Evolutionary conservation across 495 filamentous ascomycete genomes (phyloP), one percentile per base, ranked within the genome.

Genomic region (Aspergillus campestris): DNA sequence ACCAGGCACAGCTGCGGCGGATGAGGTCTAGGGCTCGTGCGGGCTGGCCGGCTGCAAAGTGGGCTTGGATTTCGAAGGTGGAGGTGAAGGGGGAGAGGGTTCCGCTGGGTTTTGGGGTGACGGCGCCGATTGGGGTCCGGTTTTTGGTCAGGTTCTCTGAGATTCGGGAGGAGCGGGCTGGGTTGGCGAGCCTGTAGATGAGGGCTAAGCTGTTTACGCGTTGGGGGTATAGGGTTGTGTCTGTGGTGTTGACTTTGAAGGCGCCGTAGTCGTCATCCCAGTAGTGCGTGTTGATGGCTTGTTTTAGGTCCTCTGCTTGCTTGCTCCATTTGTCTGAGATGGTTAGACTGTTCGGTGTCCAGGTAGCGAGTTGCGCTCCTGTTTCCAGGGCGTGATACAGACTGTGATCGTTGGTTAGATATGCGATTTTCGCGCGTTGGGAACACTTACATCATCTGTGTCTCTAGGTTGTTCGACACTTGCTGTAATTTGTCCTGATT

Each of bases 51-150:
- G 72, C 75, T 5, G 65, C 60, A 31, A 70, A 66, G 50, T 83
- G 80, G 7, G 71, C 76, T 54, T 80, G 73, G 13, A 83, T 64
- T 50, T 84, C 79, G 43, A 82, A 79, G 8, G 73, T 72, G 7
- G 72, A 74, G 29, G 77, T 74, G 59, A 84, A 82, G 1, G 80
- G 78, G 5, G 70, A 77, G 37, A 84, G 74, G 48, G 75, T 74
- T 44, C 77, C 72, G 0, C 70, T 72, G 24, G 80, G 67, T 51
- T 84, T 80, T 12, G 68, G 64, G 8, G 78, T 70, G 0, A 75
- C 77, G 6, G 81, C 77, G 34, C 81, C 81, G 40, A 73, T 74
- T 14, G 68, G 69, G 2, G 57, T 74, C 81, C 81, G 83, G 28
- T 80, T 73, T 1, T 59, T 37, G 13, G 61, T 60, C 7, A 84